Base-by-base conservation (phyloP, 208 protist genomes). In the Wallacemonas rigidus region DNA sequence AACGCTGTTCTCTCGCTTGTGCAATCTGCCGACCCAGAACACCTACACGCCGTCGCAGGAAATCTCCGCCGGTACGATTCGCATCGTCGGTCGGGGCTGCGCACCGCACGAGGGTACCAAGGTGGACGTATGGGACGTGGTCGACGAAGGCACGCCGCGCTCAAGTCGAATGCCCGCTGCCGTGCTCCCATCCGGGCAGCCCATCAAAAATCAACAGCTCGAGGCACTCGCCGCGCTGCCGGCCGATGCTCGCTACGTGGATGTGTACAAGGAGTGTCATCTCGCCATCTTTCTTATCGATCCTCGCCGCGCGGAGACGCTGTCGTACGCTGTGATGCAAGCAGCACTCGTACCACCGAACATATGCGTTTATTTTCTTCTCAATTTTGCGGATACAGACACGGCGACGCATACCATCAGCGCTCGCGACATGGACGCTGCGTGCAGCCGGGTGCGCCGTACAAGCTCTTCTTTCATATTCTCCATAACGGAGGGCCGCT, bases 91-190 rank as follows among this genome's bases (percentile, higher is more conserved):
- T 3, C 72, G 79, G 43, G 71, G 71, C 55, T 79, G 74, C 65
- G 60, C 71, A 35, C 72, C 74, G 8, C 65, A 83, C 55, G 82
- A 88, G 56, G 86, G 88, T 8, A 87, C 81, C 4, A 91, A 91
- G 68, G 88, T 95, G 41, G 88, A 94, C 50, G 63, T 95, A 0
- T 95, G 88, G 91, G 88, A 95, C 39, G 84, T 93, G 0, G 83
- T 91, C 3, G 91, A 92, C 70, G 81, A 87, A 43, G 74, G 87
- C 26, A 65, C 74, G 12, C 61, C 74, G 39, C 60, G 53, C 11
- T n/a, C 54, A 1, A 60, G 60, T 35, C 57, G 63, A 43, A 3
- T 56, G 63, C 8, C 77, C 61, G 3, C 69, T 67, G 55, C 69
- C 55, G 7, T 50, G 63, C 57, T 65, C 54, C 50, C 71, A 14